phyloP scores from a whole-genome alignment of 1,284 basidiomycete genomes.

The Ganoderma boninense region DNA sequence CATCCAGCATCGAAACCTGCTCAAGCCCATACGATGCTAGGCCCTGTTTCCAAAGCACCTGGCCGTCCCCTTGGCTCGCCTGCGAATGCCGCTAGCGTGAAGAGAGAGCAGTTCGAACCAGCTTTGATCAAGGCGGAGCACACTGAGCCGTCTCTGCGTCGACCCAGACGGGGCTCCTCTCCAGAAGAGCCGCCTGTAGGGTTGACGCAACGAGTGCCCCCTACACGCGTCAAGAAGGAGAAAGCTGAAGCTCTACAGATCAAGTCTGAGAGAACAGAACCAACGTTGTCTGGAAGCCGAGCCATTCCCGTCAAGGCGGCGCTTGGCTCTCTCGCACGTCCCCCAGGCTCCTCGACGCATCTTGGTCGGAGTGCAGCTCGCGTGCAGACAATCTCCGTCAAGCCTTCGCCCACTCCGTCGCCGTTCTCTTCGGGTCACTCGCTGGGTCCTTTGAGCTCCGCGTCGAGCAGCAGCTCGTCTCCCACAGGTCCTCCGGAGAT shows the following conservation, averaged over 20 bases:
- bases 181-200: conserved; percentile 3
- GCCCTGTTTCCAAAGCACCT: background rate
- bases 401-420: conserved; percentile 2
- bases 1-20: background rate
- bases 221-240: conserved; percentile 1
- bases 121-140: conserved; percentile 1
- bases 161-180: background rate
- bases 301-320: background rate
- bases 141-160: background rate
- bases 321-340: background rate
- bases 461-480: conserved; percentile 8
- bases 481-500: background rate
- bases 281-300: background rate
- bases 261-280: conserved; percentile 6
- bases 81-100: background rate
- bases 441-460: background rate
- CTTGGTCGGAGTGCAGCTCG: background rate
- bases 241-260: background rate
- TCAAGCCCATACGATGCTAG: background rate
- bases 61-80: background rate
- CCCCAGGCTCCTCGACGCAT: background rate
- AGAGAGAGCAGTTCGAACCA: conserved; percentile 7
- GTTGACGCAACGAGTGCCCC: conserved; percentile 2
- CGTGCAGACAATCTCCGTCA: conserved; percentile 3
- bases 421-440: conserved; percentile 8